Conservation (phyloP, 495 filamentous ascomycete genomes). For the Xylaria telfairii region DNA sequence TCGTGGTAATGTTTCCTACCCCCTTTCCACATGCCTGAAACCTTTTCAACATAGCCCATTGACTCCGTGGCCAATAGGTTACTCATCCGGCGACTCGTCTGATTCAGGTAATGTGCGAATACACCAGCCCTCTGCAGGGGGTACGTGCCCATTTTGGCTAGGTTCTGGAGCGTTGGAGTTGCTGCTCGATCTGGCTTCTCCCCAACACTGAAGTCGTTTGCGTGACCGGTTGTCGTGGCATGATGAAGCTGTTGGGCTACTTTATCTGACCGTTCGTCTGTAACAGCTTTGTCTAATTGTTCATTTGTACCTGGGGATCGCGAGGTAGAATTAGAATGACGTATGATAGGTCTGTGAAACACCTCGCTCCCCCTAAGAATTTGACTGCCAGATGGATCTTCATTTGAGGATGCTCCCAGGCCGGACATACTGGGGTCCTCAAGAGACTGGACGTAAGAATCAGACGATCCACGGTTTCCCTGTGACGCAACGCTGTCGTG, state of each 20-base stretch:
- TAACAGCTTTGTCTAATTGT: constrained; percentile 24
- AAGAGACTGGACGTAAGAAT: constrained; percentile 77
- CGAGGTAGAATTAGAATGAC: constrained; percentile 49
- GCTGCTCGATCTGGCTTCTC: constrained; percentile 45
- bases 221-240: constrained; percentile 46
- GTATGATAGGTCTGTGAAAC: constrained; percentile 84
- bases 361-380: constrained; percentile 87
- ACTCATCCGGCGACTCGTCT: constrained; percentile 77
- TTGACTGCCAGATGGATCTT: constrained; percentile 87
- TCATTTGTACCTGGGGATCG: constrained; percentile 30
- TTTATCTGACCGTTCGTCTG: constrained; percentile 25
- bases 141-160: constrained; percentile 76
- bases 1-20: constrained; percentile 88
- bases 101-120: constrained; percentile 82
- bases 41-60: constrained; percentile 97
- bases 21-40: constrained; percentile 96
- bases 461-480: constrained; percentile 70
- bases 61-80: constrained; percentile 87
- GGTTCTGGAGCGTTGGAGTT: constrained; percentile 69
- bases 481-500: constrained; percentile 50
- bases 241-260: constrained; percentile 29
- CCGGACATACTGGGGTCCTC: constrained; percentile 73
- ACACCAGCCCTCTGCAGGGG: constrained; percentile 86
- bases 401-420: constrained; percentile 70
- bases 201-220: constrained; percentile 36